Conservation (phyloP, 768 basidiomycete species). For the Agrocybe pediades region DNA sequence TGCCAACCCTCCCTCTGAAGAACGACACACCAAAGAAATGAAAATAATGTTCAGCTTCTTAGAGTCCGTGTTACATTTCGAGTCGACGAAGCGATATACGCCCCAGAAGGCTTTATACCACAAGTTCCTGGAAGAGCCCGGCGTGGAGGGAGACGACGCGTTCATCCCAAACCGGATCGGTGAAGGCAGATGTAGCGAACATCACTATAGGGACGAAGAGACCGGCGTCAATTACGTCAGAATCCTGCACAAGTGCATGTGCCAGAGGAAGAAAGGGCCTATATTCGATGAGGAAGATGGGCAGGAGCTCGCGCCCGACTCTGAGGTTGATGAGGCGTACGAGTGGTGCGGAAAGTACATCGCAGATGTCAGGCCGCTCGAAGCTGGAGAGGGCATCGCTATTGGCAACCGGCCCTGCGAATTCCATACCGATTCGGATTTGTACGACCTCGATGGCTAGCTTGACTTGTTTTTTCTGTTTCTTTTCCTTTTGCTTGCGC, state of each 20-base stretch:
- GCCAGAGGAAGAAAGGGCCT: conserved; percentile 16
- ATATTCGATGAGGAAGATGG: conserved; percentile 24
- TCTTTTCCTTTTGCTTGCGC: neutral
- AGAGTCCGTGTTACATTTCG: conserved; percentile 71
- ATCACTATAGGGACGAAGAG: conserved; percentile 57
- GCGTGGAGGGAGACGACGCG: conserved; percentile 57
- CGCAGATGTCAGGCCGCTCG: conserved; percentile 32
- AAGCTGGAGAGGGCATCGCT: conserved; percentile 54
- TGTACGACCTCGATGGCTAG: neutral
- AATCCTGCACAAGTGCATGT: conserved; percentile 38
- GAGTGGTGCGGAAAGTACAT: conserved; percentile 14
- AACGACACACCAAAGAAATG: conserved; percentile 54
- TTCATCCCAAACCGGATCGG: conserved; percentile 71
- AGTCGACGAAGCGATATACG: conserved; percentile 76
- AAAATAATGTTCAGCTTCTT: conserved; percentile 76
- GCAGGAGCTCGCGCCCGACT: conserved; percentile 2
- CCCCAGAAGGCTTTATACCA: conserved; percentile 79
- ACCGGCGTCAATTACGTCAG: conserved; percentile 35
- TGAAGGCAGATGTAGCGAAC: conserved; percentile 63
- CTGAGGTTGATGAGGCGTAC: conserved; percentile 26
- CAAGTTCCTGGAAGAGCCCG: conserved; percentile 60
- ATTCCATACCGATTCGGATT: conserved; percentile 43
- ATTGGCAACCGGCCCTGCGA: conserved; percentile 65
- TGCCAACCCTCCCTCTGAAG: conserved; percentile 15
- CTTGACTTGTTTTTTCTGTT: neutral